Conservation (phyloP, 306 rosid species). For the Glycine latifolia region DNA sequence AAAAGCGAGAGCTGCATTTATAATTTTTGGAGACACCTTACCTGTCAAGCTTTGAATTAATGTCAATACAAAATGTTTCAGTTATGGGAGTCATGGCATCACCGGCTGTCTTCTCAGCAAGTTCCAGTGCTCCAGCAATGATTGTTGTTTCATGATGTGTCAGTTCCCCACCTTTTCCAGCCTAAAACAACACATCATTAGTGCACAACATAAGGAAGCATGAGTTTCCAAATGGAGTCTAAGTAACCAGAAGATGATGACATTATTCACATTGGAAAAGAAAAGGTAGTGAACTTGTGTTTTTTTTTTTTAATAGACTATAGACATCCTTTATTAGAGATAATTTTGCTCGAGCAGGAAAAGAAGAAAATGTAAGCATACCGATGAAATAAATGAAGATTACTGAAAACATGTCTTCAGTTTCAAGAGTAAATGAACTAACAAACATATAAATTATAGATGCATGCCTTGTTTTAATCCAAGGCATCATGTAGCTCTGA, state of each 20-base stretch:
- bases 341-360: too few relatives aligned
- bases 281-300: background rate
- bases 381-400: constrained; percentile 17
- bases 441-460: background rate
- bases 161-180: constrained; percentile 99
- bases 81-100: constrained; percentile 89
- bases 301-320: too few relatives aligned
- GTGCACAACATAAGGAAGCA: constrained; percentile 41
- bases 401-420: background rate
- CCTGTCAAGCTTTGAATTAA: constrained; percentile 85
- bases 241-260: constrained; percentile 20
- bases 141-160: constrained; percentile 95
- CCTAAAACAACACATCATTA: constrained; percentile 58
- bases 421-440: constrained; percentile 20
- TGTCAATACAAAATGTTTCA: constrained; percentile 75
- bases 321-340: too few relatives aligned
- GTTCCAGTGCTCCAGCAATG: constrained; percentile 95
- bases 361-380: constrained; percentile 16
- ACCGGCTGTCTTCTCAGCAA: constrained; percentile 76
- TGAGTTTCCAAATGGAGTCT: constrained; percentile 57
- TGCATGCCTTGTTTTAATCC: constrained; percentile 5
- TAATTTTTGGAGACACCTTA: constrained; percentile 33
- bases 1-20: constrained; percentile 22
- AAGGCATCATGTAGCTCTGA: constrained; percentile 21
- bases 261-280: background rate